phyloP scores from a whole-genome alignment of 495 filamentous ascomycete genomes.

The Elaphomyces granulatus region DNA sequence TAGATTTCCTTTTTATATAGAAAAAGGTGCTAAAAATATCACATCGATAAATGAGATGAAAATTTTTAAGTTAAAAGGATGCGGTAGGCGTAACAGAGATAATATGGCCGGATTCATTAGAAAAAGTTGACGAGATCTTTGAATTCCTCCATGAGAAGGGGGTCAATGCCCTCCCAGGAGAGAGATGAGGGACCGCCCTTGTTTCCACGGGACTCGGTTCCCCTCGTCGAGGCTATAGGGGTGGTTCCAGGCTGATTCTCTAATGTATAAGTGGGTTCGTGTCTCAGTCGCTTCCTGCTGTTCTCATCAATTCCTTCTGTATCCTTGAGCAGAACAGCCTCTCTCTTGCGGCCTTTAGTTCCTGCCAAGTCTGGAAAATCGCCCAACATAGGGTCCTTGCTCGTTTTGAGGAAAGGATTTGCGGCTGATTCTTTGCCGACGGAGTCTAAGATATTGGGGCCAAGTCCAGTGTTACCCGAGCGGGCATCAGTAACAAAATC shows the following conservation, averaged over 20 bases:
- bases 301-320: not conserved
- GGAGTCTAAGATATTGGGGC: not conserved
- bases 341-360: not conserved
- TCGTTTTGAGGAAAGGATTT: not conserved
- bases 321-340: not conserved
- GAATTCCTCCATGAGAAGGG: slow-evolving; percentile 23
- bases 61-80: too few relatives aligned
- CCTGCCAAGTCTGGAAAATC: not conserved
- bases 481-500: not conserved
- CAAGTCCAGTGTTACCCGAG: not conserved
- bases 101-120: too few relatives aligned
- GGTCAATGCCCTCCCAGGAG: slow-evolving; percentile 19
- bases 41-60: too few relatives aligned
- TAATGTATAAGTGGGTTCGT: not conserved
- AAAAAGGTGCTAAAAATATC: too few relatives aligned
- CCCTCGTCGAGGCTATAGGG: too few relatives aligned
- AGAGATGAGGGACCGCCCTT: too few relatives aligned
- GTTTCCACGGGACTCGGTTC: too few relatives aligned
- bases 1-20: too few relatives aligned
- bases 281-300: not conserved
- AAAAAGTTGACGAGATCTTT: slow-evolving; percentile 26
- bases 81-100: too few relatives aligned
- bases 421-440: not conserved
- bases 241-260: too few relatives aligned
- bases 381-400: not conserved